Conservation (phyloP, 345 rosid species). For the Psidium friedrichsthalianum region DNA sequence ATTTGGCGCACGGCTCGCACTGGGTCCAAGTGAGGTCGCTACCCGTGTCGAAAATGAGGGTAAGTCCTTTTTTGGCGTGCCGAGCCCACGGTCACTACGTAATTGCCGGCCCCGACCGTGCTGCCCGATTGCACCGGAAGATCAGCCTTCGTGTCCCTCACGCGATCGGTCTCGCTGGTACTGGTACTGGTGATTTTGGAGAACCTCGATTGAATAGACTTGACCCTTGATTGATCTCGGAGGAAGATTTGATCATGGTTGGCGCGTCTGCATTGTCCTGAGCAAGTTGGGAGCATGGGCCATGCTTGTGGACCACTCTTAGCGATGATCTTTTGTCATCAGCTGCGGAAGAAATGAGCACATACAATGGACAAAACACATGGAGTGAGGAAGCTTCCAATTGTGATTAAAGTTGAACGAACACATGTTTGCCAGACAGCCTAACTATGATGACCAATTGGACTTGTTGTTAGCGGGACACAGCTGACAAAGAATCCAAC, state of each 20-base stretch:
- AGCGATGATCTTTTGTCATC: conserved; percentile 30
- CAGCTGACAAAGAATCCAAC: not conserved
- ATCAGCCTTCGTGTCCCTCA: conserved; percentile 1
- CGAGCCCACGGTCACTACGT: conserved; percentile 47
- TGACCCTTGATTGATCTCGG: conserved; percentile 51
- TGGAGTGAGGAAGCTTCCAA: not conserved
- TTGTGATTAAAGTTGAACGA: not conserved
- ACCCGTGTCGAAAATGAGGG: conserved; percentile 58
- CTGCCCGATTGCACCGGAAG: conserved; percentile 58
- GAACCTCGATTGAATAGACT: conserved; percentile 42
- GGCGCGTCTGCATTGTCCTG: conserved; percentile 7
- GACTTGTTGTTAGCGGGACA: not conserved
- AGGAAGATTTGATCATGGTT: conserved; percentile 35
- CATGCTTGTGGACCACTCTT: conserved; percentile 52
- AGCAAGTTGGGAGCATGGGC: conserved; percentile 40
- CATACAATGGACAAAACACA: not conserved
- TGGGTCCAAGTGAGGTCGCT: conserved; percentile 71
- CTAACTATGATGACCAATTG: not conserved
- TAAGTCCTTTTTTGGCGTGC: conserved; percentile 39
- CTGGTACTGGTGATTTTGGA: not conserved
- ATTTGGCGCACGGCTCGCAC: conserved; percentile 35
- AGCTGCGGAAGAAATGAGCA: conserved; percentile 5
- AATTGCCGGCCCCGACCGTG: conserved; percentile 39
- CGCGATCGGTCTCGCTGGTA: not conserved
- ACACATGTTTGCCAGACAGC: not conserved